A percentile compares a stretch with the other conserved stretches of the same genome.
Conservation (phyloP, 371 early-diverging fungal species). For the Apophysomyces sp. region DNA sequence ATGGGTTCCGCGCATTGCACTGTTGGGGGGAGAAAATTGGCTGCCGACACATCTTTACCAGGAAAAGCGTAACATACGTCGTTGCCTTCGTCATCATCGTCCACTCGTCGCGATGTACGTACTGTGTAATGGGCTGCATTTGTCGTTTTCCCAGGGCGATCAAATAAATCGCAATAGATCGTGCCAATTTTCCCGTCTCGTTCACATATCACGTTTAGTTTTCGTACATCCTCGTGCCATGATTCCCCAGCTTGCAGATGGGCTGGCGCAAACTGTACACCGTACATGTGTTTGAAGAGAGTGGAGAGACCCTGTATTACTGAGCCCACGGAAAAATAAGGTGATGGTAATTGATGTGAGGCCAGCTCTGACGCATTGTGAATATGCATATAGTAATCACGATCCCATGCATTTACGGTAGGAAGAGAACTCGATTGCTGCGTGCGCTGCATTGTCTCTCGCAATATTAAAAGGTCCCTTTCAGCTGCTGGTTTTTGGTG, state of each 20-base stretch:
- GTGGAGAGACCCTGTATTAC: slow-evolving; percentile 85
- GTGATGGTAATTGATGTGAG: slow-evolving; percentile 22
- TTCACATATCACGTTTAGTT: slow-evolving; percentile 86
- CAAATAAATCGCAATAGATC: slow-evolving; percentile 92
- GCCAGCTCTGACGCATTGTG: slow-evolving; percentile 29
- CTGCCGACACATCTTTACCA: slow-evolving; percentile 19
- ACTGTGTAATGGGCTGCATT: slow-evolving; percentile 96
- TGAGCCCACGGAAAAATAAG: slow-evolving; percentile 85
- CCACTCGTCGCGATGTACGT: slow-evolving; percentile 84
- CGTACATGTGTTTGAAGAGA: slow-evolving; percentile 82
- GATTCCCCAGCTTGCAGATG: slow-evolving; percentile 66
- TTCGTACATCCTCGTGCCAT: slow-evolving; percentile 90
- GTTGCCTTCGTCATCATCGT: slow-evolving; percentile 69
- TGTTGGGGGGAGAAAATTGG: slow-evolving; percentile 26
- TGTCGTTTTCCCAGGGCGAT: slow-evolving; percentile 72
- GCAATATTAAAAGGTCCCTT: slow-evolving; percentile 49
- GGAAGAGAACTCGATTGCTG: slow-evolving; percentile 20
- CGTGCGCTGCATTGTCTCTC: slow-evolving; percentile 39
- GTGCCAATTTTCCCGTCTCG: slow-evolving; percentile 80
- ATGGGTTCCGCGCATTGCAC: slow-evolving; percentile 24
- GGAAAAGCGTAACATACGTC: slow-evolving; percentile 48
- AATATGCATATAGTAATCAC: slow-evolving; percentile 65
- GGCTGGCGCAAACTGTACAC: slow-evolving; percentile 76
- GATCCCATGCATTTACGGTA: slow-evolving; percentile 80
- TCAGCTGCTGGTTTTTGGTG: slow-evolving; percentile 53